Percentiles rank a stretch among this genome's conserved stretches.
Evolutionary conservation across 2,329 filamentous ascomycete species (phyloP).

Genomic region (Aureobasidium sp.): DNA sequence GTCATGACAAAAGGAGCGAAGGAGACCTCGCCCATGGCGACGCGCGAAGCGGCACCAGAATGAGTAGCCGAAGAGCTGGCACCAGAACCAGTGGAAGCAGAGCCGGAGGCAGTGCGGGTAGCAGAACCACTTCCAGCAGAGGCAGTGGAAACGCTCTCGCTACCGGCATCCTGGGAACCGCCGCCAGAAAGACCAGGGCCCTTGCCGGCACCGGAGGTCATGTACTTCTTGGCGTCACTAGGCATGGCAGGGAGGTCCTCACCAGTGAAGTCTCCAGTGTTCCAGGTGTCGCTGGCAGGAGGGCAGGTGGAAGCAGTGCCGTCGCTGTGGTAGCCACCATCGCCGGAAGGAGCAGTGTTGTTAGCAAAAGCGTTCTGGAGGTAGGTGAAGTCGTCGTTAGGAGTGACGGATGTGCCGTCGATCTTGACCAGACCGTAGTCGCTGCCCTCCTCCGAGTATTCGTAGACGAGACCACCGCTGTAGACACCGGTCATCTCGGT

Average conservation of each 20-base stretch:
- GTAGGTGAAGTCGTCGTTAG: conserved; percentile 57
- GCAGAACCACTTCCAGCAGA: conserved; percentile 45
- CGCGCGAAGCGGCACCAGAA: conserved; percentile 24
- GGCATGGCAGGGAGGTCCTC: conserved; percentile 51
- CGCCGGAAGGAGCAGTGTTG: conserved; percentile 46
- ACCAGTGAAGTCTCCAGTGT: conserved; percentile 44
- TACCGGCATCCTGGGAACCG: conserved; percentile 51
- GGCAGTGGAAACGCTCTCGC: conserved; percentile 42
- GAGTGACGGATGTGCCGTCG: conserved; percentile 45
- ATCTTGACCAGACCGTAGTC: conserved; percentile 74
- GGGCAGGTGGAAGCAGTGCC: conserved; percentile 51
- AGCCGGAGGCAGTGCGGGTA: conserved; percentile 31
- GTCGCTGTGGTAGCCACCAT: conserved; percentile 53
- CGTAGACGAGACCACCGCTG: conserved; percentile 93
- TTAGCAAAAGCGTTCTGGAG: conserved; percentile 46
- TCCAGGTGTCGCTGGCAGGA: conserved; percentile 47
- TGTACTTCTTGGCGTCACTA: conserved; percentile 47
- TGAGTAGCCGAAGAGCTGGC: conserved; percentile 8
- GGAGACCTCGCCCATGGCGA: conserved; percentile 39
- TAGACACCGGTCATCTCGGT: conserved; percentile 80
- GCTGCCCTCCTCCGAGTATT: conserved; percentile 77
- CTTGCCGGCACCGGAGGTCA: conserved; percentile 52
- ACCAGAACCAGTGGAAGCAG: conserved; percentile 24
- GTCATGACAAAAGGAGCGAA: conserved; percentile 47
- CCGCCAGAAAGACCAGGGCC: conserved; percentile 49